A percentile compares a stretch with the other conserved stretches of the same genome.
Conservation (phyloP, 164 flowering plant species). For the Sextonia rubra region DNA sequence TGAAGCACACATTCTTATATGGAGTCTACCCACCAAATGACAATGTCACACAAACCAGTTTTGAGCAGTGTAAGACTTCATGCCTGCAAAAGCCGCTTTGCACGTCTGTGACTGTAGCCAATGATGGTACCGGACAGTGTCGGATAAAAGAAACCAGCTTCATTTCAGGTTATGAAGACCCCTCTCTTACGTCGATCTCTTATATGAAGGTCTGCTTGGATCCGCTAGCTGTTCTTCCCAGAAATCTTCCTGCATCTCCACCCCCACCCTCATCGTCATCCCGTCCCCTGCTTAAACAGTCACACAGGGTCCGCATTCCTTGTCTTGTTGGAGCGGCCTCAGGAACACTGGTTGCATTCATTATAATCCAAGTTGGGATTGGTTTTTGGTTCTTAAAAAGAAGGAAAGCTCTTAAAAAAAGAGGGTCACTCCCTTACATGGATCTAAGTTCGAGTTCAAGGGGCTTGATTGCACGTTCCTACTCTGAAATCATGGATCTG, state of each 20-base stretch:
- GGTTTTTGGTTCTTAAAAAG: slow-evolving; percentile 31
- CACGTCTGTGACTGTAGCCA: slow-evolving; percentile 50
- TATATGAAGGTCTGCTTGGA: slow-evolving; percentile 60
- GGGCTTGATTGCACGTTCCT: slow-evolving; percentile 39
- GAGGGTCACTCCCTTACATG: slow-evolving; percentile 16
- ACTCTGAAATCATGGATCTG: slow-evolving; percentile 46
- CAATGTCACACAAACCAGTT: slow-evolving; percentile 25
- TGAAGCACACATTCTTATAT: slow-evolving; percentile 47
- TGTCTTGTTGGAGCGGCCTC: slow-evolving; percentile 47
- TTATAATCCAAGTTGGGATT: slow-evolving; percentile 42
- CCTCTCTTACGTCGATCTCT: slow-evolving; percentile 43
- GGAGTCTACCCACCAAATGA: slow-evolving; percentile 64
- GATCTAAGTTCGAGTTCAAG: slow-evolving; percentile 28
- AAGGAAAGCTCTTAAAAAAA: slow-evolving; percentile 25
- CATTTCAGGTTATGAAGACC: slow-evolving; percentile 46
- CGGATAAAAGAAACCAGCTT: slow-evolving; percentile 36
- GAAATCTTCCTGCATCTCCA: slow-evolving; percentile 8
- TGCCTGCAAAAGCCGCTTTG: slow-evolving; percentile 49
- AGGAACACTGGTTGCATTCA: slow-evolving; percentile 32
- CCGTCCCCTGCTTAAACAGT: slow-evolving; percentile 5
- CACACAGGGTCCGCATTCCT: slow-evolving; percentile 23
- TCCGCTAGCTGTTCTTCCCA: slow-evolving; percentile 52
- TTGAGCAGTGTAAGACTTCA: slow-evolving; percentile 35
- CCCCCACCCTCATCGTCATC: slow-evolving; percentile 9
- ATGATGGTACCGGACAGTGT: slow-evolving; percentile 58